These are phyloP conservation scores for Cyberlindnera maritima DNA, from an alignment of 805 yeast genomes.

Conservation along the genomic window DNA sequence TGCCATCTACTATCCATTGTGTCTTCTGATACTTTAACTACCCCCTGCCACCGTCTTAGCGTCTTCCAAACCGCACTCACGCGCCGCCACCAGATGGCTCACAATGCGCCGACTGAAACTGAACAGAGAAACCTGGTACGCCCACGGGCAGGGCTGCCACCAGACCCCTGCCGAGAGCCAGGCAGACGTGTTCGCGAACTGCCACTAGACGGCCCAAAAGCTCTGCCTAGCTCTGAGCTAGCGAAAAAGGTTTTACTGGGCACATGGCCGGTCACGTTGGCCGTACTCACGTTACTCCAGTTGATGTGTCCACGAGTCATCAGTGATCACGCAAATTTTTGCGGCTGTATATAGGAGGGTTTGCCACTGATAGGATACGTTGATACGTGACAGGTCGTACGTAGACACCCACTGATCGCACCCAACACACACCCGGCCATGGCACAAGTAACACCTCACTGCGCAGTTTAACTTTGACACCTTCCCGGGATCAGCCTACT, in stretches of 20 bases:
- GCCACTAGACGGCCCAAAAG: too few species aligned
- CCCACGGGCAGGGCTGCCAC: neutral
- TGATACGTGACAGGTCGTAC: neutral
- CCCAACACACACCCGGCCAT: too few species aligned
- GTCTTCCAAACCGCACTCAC: neutral
- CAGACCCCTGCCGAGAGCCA: neutral
- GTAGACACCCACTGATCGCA: too few species aligned
- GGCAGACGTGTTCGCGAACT: neutral
- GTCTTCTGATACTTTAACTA: too few species aligned
- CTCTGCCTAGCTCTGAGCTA: too few species aligned
- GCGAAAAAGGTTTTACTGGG: conserved; percentile 1
- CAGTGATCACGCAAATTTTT: neutral
- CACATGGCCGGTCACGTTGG: conserved; percentile 5
- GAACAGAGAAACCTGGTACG: neutral
- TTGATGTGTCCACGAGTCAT: conserved; percentile 4
- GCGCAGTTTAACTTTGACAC: neutral
- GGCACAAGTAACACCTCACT: too few species aligned
- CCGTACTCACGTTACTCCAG: conserved; percentile 9
- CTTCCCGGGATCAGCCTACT: neutral
- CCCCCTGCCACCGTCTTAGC: neutral
- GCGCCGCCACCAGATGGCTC: conserved; percentile 1
- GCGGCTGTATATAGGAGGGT: too few species aligned
- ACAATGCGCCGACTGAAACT: conserved; percentile 2
- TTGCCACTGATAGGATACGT: neutral
- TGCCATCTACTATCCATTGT: neutral